phyloP scores from a whole-genome alignment of 73 alveolate species.

The Loxodes magnus region DNA sequence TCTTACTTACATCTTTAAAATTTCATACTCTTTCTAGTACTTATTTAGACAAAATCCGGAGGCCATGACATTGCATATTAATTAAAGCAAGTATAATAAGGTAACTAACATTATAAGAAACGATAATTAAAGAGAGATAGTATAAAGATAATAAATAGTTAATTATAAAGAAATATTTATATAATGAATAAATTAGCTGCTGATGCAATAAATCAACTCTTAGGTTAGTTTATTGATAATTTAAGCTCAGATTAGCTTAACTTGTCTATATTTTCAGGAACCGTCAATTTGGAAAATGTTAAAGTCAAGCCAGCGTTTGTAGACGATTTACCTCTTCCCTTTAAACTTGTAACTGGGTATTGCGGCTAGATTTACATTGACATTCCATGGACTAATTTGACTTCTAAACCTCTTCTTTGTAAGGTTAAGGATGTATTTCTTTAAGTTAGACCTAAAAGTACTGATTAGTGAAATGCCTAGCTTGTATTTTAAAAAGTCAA shows the following conservation, averaged over 20 bases:
- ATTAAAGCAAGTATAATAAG: too few species aligned
- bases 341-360: not conserved
- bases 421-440: not conserved
- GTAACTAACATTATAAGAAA: too few species aligned
- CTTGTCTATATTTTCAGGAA: constrained; percentile 9
- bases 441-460: not conserved
- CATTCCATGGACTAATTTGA: constrained; percentile 6
- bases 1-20: too few species aligned
- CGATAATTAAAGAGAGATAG: too few species aligned
- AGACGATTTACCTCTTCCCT: constrained; percentile 8
- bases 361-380: not conserved
- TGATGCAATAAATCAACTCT: not conserved
- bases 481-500: not conserved
- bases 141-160: too few species aligned
- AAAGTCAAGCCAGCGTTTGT: not conserved
- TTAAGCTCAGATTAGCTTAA: constrained; percentile 7
- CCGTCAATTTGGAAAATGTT: constrained; percentile 1
- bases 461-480: constrained; percentile 5
- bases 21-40: too few species aligned
- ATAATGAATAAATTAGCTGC: constrained; percentile 11
- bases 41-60: too few species aligned
- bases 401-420: constrained; percentile 1
- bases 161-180: too few species aligned
- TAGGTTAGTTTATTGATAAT: constrained; percentile 10
- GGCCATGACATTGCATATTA: too few species aligned